Conservation (phyloP, 805 yeast genomes). For the Myxozyma kluyveri region DNA sequence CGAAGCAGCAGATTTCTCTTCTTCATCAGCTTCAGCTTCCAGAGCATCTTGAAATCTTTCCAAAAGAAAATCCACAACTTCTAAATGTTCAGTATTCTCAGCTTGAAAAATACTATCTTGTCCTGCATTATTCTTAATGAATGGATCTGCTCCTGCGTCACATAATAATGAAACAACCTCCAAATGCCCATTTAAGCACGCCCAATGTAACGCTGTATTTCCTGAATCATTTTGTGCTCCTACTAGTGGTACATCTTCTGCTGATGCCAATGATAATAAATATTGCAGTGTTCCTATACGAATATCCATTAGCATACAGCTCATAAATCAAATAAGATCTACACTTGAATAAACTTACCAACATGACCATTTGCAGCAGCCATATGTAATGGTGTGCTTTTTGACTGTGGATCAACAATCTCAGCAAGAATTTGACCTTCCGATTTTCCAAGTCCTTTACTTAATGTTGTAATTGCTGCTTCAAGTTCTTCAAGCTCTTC, state of each 20-base stretch:
- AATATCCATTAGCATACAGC: neutral
- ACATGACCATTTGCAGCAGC: slow-evolving; percentile 93
- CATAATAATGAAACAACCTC: slow-evolving; percentile 66
- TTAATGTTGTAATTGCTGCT: slow-evolving; percentile 58
- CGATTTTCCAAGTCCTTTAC: slow-evolving; percentile 18
- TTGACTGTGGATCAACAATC: slow-evolving; percentile 63
- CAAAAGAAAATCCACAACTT: slow-evolving; percentile 74
- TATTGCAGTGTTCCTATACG: slow-evolving; percentile 22
- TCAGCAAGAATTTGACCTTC: slow-evolving; percentile 41
- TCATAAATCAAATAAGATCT: neutral
- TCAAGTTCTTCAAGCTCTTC: slow-evolving; percentile 79
- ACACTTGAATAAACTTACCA: slow-evolving; percentile 39
- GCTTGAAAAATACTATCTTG: slow-evolving; percentile 91
- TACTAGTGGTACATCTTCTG: slow-evolving; percentile 37
- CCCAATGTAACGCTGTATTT: slow-evolving; percentile 97
- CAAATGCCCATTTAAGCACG: slow-evolving; percentile 81
- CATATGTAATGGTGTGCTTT: slow-evolving; percentile 84
- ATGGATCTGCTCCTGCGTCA: slow-evolving; percentile 80
- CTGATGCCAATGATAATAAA: slow-evolving; percentile 10
- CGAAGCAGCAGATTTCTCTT: slow-evolving; percentile 24
- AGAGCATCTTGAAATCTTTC: slow-evolving; percentile 65
- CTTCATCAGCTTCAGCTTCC: slow-evolving; percentile 46
- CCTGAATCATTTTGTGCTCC: slow-evolving; percentile 71
- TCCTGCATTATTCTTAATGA: slow-evolving; percentile 65
- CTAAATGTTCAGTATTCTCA: slow-evolving; percentile 70